Conservation (phyloP, 202 grass and related monocot genomes). For the Zoysia matrella region DNA sequence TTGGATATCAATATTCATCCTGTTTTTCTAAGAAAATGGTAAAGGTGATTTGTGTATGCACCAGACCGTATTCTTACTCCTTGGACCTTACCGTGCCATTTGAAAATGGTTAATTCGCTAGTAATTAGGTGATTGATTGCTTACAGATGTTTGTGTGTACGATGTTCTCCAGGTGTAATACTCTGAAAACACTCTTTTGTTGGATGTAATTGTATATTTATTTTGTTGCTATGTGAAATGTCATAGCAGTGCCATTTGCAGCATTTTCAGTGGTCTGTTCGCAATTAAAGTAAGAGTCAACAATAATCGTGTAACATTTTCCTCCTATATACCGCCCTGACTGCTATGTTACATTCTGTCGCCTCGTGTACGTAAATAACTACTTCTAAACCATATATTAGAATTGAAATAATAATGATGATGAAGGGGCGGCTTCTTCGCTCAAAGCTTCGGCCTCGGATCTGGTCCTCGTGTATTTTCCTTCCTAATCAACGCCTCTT, state of each 20-base stretch:
- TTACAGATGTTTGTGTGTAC: too few species aligned
- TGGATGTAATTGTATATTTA: slow-evolving; percentile 3
- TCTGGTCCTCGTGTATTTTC: slow-evolving; percentile 52
- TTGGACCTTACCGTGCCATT: too few species aligned
- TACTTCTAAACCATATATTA: not conserved
- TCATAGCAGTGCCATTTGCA: not conserved
- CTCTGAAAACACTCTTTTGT: not conserved
- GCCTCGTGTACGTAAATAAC: not conserved
- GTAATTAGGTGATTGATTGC: too few species aligned
- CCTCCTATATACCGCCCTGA: slow-evolving; percentile 5
- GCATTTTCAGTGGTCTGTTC: not conserved
- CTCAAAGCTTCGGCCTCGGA: slow-evolving; percentile 78
- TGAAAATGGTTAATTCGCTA: too few species aligned
- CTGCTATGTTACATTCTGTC: too few species aligned
- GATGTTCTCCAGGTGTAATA: slow-evolving; percentile 21
- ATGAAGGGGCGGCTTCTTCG: too few species aligned
- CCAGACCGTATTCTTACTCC: too few species aligned
- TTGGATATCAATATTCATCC: too few species aligned
- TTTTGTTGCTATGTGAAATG: not conserved
- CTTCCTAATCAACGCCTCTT: slow-evolving; percentile 84
- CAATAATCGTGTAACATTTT: not conserved
- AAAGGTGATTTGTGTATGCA: too few species aligned
- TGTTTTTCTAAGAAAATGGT: too few species aligned
- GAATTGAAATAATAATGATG: not conserved
- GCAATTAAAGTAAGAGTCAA: not conserved